These are phyloP conservation scores for Xylaria sp. DNA, from an alignment of 2,329 filamentous ascomycete genomes.

Conservation along the genomic window DNA sequence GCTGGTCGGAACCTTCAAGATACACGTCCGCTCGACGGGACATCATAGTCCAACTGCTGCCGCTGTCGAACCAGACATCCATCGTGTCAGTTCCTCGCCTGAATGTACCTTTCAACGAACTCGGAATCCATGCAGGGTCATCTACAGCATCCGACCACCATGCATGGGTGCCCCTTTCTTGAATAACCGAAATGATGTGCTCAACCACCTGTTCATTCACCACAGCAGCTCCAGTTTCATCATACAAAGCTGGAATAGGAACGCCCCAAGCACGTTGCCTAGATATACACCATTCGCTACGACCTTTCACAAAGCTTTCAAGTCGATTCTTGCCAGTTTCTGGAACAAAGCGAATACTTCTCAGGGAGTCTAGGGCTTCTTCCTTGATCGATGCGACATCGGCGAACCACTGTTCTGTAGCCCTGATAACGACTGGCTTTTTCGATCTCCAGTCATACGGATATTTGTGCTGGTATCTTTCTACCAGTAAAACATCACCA, in stretches of 20 bases:
- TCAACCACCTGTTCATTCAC: constrained; percentile 82
- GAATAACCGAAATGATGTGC: constrained; percentile 84
- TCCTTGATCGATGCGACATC: constrained; percentile 87
- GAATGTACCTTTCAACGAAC: constrained; percentile 70
- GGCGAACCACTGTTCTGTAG: constrained; percentile 98
- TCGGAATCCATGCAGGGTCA: constrained; percentile 81
- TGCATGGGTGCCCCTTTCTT: constrained; percentile 83
- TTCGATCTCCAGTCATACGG: constrained; percentile 99
- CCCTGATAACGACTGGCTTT: constrained; percentile 86
- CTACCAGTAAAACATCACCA: constrained; percentile 73
- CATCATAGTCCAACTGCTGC: constrained; percentile 84
- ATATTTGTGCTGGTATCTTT: constrained; percentile 88
- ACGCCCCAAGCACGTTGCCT: constrained; percentile 96
- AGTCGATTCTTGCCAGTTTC: constrained; percentile 78
- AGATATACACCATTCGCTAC: constrained; percentile 98
- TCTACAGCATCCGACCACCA: constrained; percentile 90
- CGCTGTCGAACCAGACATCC: constrained; percentile 99
- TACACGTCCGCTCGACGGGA: constrained; percentile 80
- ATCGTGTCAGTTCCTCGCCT: constrained; percentile 91
- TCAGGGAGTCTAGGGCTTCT: constrained; percentile 75
- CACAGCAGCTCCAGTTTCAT: constrained; percentile 77
- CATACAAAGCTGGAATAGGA: constrained; percentile 91
- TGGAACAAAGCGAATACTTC: constrained; percentile 82
- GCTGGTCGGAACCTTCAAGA: constrained; percentile 93
- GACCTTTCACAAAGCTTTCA: constrained; percentile 84